These are phyloP conservation scores for Mycena amicta DNA, from an alignment of 768 basidiomycete genomes.

Conservation along the genomic window DNA sequence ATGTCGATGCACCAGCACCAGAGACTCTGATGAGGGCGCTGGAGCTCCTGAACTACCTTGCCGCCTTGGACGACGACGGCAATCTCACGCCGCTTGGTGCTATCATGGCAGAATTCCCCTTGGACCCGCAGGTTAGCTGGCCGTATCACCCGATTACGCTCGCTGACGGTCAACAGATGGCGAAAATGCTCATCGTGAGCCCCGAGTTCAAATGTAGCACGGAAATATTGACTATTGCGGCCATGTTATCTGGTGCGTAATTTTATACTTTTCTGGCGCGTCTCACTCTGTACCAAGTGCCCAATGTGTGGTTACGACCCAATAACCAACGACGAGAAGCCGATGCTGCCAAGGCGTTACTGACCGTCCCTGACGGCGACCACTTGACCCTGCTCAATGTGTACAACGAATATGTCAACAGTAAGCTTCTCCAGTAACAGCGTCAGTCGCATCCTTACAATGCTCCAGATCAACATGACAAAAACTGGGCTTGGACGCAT, in stretches of 20 bases:
- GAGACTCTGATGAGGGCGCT: constrained; percentile 97
- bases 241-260: constrained; percentile 87
- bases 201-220: constrained; percentile 96
- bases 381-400: constrained; percentile 94
- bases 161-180: constrained; percentile 50
- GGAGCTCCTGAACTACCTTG: constrained; percentile 89
- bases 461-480: constrained; percentile 78
- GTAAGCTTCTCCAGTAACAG: constrained; percentile 52
- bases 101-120: constrained; percentile 97
- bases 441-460: too few relatives aligned
- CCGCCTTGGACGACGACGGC: constrained; percentile 93
- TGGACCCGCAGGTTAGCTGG: constrained; percentile 88
- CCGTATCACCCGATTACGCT: neutral
- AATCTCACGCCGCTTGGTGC: constrained; percentile 82
- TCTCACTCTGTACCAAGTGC: constrained; percentile 50
- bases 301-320: constrained; percentile 94
- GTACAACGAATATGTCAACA: constrained; percentile 87
- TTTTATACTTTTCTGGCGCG: neutral
- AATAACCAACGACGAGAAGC: constrained; percentile 87
- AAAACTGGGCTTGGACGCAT: constrained; percentile 89
- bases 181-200: constrained; percentile 92
- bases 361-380: constrained; percentile 95
- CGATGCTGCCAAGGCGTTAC: constrained; percentile 84
- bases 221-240: constrained; percentile 91
- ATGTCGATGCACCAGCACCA: constrained; percentile 91